Evolutionary conservation across 371 early-diverging fungal genomes (phyloP), one percentile per base, ranked within the genome.

Genomic region (Rhizoclosmatium hyalinum): DNA sequence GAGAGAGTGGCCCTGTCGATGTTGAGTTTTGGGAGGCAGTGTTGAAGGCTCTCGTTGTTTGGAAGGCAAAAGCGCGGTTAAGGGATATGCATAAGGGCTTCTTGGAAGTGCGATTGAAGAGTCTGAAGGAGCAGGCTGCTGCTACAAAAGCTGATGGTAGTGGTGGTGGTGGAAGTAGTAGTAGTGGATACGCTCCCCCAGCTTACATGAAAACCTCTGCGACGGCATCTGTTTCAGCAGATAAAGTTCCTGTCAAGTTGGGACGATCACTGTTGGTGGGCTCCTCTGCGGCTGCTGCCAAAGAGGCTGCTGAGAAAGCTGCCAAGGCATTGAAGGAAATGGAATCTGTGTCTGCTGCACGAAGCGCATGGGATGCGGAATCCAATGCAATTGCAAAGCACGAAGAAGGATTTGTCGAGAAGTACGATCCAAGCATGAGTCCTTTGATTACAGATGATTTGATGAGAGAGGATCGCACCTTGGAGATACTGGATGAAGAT

Each of bases 21-120:
- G 92, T 94, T 1, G 98, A 96, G 57, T 98, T 95, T 79, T 98
- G 98, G 98, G 97, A 96, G 68, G 90, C 91, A 0, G 80, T 93
- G 12, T 79, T 95, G 54, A 89, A 90, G 58, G 90, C 91, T 46
- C 75, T 96, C 62, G 87, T 89, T 3, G 93, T 96, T 0, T 93
- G 92, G 86, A 94, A 92, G 80, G 93, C 96, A 10, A 93, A 92
- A 76, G 91, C 93, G 4, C 88, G 87, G 68, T 80, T 94, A 24
- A 84, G 85, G 43, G 85, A 85, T 45, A 93, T 94, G 90, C 95
- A 95, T 80, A 86, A 90, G 61, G 85, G 84, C 32, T 83, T 95
- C 10, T 77, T 95, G 5, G 80, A 86, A 41, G 91, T 90, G 41
- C 89, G 95, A 3, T 75, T 93, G 45, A 88, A 92, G 57, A 92